A percentile compares a stretch with the other conserved stretches of the same genome.
These are phyloP conservation scores for Spiraea crenata DNA, from an alignment of 331 rosid genomes.

Conservation along the genomic window DNA sequence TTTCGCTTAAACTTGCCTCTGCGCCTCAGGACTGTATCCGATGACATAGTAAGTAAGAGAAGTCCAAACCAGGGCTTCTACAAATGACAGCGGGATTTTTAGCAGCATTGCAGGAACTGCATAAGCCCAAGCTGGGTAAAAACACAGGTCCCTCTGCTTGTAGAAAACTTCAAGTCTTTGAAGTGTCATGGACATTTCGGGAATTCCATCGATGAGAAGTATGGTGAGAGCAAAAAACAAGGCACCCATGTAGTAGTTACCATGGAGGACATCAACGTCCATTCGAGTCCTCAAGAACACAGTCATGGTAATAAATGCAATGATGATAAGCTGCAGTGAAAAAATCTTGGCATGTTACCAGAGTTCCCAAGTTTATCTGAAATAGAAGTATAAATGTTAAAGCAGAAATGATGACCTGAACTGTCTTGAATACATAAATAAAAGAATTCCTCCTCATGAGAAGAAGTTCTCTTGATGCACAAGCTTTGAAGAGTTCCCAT, in stretches of 20 bases:
- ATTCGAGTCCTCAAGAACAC: slow-evolving; percentile 52
- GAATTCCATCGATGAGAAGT: slow-evolving; percentile 49
- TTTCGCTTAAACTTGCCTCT: slow-evolving; percentile 35
- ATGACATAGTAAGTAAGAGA: slow-evolving; percentile 61
- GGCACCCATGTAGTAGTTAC: slow-evolving; percentile 54
- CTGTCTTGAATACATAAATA: slow-evolving; percentile 50
- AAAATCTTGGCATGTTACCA: neutral
- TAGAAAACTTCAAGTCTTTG: slow-evolving; percentile 52
- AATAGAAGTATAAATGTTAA: neutral
- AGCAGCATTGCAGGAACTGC: slow-evolving; percentile 52
- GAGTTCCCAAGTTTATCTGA: slow-evolving; percentile 3
- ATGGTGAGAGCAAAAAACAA: slow-evolving; percentile 46
- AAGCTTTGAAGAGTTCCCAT: slow-evolving; percentile 60
- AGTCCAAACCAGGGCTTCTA: slow-evolving; percentile 61
- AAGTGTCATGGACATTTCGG: slow-evolving; percentile 57
- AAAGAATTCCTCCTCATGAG: slow-evolving; percentile 60
- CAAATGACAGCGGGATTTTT: slow-evolving; percentile 54
- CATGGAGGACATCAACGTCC: slow-evolving; percentile 44
- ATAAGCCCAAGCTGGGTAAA: slow-evolving; percentile 74
- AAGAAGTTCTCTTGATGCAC: slow-evolving; percentile 53
- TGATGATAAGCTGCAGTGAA: slow-evolving; percentile 47
- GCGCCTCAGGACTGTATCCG: slow-evolving; percentile 59
- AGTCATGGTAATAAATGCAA: slow-evolving; percentile 54
- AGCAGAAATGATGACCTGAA: slow-evolving; percentile 40
- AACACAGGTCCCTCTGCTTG: slow-evolving; percentile 50